Percentiles rank a stretch among this genome's conserved stretches.
phyloP scores from a whole-genome alignment of 352 stramenopile genomes.

The Pythium dissotocum region DNA sequence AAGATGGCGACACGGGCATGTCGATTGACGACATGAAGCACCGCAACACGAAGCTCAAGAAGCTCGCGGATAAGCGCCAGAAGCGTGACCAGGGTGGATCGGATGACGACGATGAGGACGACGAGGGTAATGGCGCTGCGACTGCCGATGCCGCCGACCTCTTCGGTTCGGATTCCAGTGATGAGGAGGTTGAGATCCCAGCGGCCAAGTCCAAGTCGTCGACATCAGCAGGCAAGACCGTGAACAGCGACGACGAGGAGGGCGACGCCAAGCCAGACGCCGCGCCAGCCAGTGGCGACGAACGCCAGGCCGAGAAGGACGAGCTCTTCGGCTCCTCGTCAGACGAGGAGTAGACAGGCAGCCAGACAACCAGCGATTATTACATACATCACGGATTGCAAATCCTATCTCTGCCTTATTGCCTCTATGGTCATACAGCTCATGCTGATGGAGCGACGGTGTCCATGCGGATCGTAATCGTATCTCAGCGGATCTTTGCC shows the following conservation, averaged over 20 bases:
- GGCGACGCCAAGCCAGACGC: slow-evolving; percentile 32
- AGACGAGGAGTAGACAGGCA: slow-evolving; percentile 67
- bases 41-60: slow-evolving; percentile 85
- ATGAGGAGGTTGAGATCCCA: slow-evolving; percentile 33
- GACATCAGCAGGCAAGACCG: slow-evolving; percentile 14
- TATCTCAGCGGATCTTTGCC: background rate
- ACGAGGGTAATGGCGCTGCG: slow-evolving; percentile 1
- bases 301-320: slow-evolving; percentile 70
- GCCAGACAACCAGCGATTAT: background rate
- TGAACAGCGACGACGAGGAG: slow-evolving; percentile 54
- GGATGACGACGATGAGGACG: slow-evolving; percentile 63
- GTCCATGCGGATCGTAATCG: background rate
- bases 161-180: slow-evolving; percentile 85
- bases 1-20: slow-evolving; percentile 59
- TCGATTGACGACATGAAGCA: slow-evolving; percentile 92
- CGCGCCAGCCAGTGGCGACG: slow-evolving; percentile 26
- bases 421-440: background rate
- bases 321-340: slow-evolving; percentile 86
- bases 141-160: slow-evolving; percentile 52
- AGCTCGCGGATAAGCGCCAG: slow-evolving; percentile 81
- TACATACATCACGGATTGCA: background rate
- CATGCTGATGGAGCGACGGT: background rate
- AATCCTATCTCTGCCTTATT: background rate
- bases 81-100: slow-evolving; percentile 60
- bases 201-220: slow-evolving; percentile 21